Base-by-base conservation (phyloP, 2,329 filamentous ascomycete genomes). In the Dactylonectria macrodidyma region DNA sequence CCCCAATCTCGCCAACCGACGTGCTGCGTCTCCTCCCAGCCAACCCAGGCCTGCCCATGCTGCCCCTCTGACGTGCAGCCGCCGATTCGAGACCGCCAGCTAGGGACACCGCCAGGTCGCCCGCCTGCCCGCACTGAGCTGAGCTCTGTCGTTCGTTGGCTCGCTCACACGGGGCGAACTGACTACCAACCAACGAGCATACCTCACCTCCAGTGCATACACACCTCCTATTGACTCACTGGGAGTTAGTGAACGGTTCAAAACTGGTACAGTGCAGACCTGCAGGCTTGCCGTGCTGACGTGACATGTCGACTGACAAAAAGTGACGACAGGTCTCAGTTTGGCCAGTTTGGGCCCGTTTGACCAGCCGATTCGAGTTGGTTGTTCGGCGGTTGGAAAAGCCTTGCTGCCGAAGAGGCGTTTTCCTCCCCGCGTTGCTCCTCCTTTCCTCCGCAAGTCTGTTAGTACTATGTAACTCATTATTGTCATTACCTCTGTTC, bases 11-110 rank as follows among this genome's bases (percentile, higher is more conserved):
- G 57, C 62, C 62, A 54, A 54, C 51, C 33, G 51, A 7, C 19
- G 51, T 33, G 51, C 51, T 54, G 51, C 33, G 12, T 38, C 51
- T n/a, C 63, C 57, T 60, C 54, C 46, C 52, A 51, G 52, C 64
- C 64, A 62, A 58, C 64, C 64, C 58, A 52, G 58, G 59, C 59
- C 64, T 62, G 46, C 52, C 44, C 58, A 65, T 59, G 57, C 52
- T 58, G 59, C 64, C 64, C 64, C 64, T 66, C 64, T 66, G 64
- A 66, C 64, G 64, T 66, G 64, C 64, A 66, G 59, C 56, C n/a
- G 62, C 38, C 19, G 19, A 19, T 50, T 59, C 34, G 52, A 63
- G 52, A 63, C 60, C 41, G 33, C 56, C 41, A 6, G 38, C 38
- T 36, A 58, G 56, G 64, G 64, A 57, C 52, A 52, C 64, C 52